phyloP scores from a whole-genome alignment of 2,329 filamentous ascomycete species.

The Colletotrichum trifolii region DNA sequence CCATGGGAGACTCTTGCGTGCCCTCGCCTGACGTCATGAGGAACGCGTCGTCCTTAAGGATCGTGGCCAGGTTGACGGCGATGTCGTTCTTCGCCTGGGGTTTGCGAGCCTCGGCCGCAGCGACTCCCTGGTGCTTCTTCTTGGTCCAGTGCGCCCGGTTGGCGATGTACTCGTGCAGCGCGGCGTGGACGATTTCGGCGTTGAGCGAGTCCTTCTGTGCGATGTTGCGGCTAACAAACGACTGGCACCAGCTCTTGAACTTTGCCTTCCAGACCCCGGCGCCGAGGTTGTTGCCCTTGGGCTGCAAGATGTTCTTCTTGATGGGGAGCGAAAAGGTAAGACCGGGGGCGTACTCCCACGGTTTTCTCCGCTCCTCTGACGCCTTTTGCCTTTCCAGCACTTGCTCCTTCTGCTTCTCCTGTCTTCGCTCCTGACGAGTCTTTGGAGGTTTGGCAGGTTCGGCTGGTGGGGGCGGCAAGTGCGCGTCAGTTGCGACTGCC shows the following conservation, averaged over 20 bases:
- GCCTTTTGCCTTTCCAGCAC: slow-evolving; percentile 21
- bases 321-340: slow-evolving; percentile 13
- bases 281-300: slow-evolving; percentile 29
- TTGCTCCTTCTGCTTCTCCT: slow-evolving; percentile 12
- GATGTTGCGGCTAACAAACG: slow-evolving; percentile 40
- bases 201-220: slow-evolving; percentile 29
- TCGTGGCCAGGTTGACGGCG: slow-evolving; percentile 16
- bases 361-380: slow-evolving; percentile 8
- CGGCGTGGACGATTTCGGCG: slow-evolving; percentile 20
- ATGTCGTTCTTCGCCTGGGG: slow-evolving; percentile 26
- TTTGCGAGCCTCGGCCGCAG: slow-evolving; percentile 22
- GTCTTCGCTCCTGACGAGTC: slow-evolving; percentile 20
- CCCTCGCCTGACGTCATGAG: slow-evolving; percentile 6
- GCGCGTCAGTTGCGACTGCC: too few relatives aligned
- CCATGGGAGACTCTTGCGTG: slow-evolving; percentile 22
- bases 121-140: slow-evolving; percentile 18
- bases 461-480: background rate
- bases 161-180: slow-evolving; percentile 23
- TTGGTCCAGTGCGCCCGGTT: slow-evolving; percentile 27
- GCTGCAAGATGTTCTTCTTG: slow-evolving; percentile 28
- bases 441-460: background rate
- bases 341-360: slow-evolving; percentile 20
- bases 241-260: slow-evolving; percentile 48
- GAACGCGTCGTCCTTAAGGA: slow-evolving; percentile 23
- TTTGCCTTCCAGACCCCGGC: slow-evolving; percentile 44